phyloP scores from a whole-genome alignment of 1,284 basidiomycete species.

The Thecaphora frezii region DNA sequence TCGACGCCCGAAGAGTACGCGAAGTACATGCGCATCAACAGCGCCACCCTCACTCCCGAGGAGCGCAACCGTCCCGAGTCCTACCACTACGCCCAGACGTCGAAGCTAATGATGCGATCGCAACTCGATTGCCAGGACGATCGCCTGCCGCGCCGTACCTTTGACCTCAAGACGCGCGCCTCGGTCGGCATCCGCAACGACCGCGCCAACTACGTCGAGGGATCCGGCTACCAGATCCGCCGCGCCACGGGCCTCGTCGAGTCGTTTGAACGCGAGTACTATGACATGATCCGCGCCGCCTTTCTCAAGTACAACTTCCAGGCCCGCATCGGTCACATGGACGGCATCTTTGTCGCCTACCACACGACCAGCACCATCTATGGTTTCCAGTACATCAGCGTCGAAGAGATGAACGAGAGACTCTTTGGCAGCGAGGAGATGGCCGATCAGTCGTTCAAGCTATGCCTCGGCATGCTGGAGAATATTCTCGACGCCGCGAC shows the following conservation, averaged over 20 bases:
- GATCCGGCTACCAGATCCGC: constrained; percentile 56
- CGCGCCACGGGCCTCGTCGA: constrained; percentile 48
- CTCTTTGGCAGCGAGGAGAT: constrained; percentile 71
- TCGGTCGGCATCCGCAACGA: constrained; percentile 82
- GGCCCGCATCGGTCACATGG: constrained; percentile 94
- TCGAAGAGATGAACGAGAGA: constrained; percentile 82
- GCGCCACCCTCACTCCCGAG: constrained; percentile 49
- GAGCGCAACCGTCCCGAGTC: constrained; percentile 60
- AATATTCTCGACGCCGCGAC: constrained; percentile 68
- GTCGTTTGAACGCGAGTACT: constrained; percentile 58
- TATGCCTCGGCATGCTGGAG: constrained; percentile 76
- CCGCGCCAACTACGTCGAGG: constrained; percentile 73
- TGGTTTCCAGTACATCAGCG: constrained; percentile 89
- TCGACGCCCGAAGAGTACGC: constrained; percentile 69
- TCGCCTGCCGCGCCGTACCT: constrained; percentile 82
- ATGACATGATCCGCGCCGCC: constrained; percentile 83
- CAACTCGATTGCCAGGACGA: constrained; percentile 86
- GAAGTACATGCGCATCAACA: constrained; percentile 65
- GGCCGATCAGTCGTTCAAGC: constrained; percentile 76
- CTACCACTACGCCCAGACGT: constrained; percentile 64
- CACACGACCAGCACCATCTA: constrained; percentile 87
- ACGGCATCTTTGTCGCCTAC: constrained; percentile 91
- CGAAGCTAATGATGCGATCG: constrained; percentile 84
- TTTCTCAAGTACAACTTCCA: constrained; percentile 97
- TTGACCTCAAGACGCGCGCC: constrained; percentile 94